Base-by-base conservation (phyloP, 208 protist species). In the Sergeia podlipaevii region DNA sequence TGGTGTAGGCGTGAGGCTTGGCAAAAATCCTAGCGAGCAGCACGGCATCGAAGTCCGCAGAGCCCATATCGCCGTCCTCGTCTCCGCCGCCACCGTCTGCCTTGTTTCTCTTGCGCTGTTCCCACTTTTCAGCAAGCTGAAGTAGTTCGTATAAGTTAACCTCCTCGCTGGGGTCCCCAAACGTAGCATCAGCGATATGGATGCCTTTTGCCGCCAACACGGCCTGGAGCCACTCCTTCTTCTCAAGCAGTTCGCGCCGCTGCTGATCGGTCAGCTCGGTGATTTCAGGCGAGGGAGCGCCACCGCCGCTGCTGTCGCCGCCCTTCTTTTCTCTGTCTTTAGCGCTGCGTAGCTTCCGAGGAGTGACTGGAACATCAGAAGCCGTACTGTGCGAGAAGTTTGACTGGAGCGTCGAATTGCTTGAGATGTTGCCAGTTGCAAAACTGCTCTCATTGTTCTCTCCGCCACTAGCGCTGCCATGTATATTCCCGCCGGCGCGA, bases 21-120 rank as follows among this genome's bases (percentile, higher is more conserved):
- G 28, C 44, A 26, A 80, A 67, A 10, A 88, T 47, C 49, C 80
- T 73, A 13, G 68, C 78, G 11, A 94, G 66, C 24, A 94, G 49
- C 21, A 30, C 60, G 5, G 64, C 59, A 47, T 65, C 60, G 24
- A 80, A 62, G 33, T 65, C 64, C 0, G 71, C 65, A 11, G 70
- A 30, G 34, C 57, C 48, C 13, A 56, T 52, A 17, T 24, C 52
- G 36, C 66, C 63, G 15, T 62, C 62, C 4, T 66, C 77, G 6
- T 78, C 74, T 15, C 63, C 68, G 26, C 39, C 60, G 11, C 54
- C 43, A 0, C 44, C 58, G 0, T 57, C 58, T 26, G 64, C 50
- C 51, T 57, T 43, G 3, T 64, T 21, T 52, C 60, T 43, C 43
- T 75, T 62, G 10, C 50, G 44, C 15, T 33, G 17, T 29, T 46